Base-by-base conservation (phyloP, 2,329 filamentous ascomycete species). In the Ceratocystis alfenasii region DNA sequence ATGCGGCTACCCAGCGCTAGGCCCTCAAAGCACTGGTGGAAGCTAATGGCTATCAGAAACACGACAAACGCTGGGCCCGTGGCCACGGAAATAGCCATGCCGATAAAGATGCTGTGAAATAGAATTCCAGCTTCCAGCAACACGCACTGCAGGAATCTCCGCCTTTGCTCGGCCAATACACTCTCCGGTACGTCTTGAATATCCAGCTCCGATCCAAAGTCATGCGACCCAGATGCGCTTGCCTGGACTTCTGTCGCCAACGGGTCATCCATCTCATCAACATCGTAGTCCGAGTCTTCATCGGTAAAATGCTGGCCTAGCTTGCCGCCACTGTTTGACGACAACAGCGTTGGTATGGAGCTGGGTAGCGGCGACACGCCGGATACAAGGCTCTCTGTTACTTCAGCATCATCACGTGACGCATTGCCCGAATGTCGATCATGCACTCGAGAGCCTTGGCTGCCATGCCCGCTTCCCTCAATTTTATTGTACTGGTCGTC, bases 1-100 rank as follows among this genome's bases (percentile, higher is more conserved):
- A 95, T 95, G 67, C 90, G 87, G 25, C 65, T 67, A 15, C 66
- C 90, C 3, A 95, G 82, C 0, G 90, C 90, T 15, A 95, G 84
- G 1, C 90, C 90, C 76, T 95, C 90, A 69, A 95, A 95, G 0
- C 88, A 90, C 76, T 95, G 88, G 72, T 94, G 89, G 75, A 93
- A 92, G 69, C 83, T 85, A 69, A 94, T 91, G 62, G 89, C 89
- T 36, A 92, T 80, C 0, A 94, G 78, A 69, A 94, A 88, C 12
- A 93, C 87, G 53, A 90, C 78, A 72, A 94, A 94, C 0, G 87
- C 84, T 0, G 88, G 87, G 0, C 89, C 89, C 0, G 88, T 90
- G 0, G 89, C 86, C 0, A 94, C 89, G 0, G 87, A 90, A 36
- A 94, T 80, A 3, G 89, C 88, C 88, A 93, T 92, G 68, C 89